Conservation (phyloP, 495 filamentous ascomycete genomes). For the Lentithecium fluviatile region DNA sequence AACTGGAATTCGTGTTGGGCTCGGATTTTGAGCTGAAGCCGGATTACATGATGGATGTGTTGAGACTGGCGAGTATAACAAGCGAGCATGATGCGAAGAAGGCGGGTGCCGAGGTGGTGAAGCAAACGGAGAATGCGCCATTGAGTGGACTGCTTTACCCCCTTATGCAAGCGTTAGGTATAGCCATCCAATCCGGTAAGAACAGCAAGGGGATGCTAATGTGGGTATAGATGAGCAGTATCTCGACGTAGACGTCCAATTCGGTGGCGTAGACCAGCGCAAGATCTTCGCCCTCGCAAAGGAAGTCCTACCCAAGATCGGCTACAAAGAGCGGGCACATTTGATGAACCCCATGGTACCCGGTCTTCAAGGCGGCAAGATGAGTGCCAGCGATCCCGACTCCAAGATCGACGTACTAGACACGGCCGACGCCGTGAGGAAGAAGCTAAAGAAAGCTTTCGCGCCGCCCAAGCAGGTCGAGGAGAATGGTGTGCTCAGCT, state of each 20-base stretch:
- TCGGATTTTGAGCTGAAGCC: conserved; percentile 71
- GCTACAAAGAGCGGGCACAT: conserved; percentile 75
- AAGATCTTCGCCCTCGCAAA: conserved; percentile 85
- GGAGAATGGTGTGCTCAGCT: conserved; percentile 78
- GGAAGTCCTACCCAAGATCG: conserved; percentile 69
- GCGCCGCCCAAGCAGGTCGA: conserved; percentile 73
- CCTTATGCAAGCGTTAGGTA: conserved; percentile 71
- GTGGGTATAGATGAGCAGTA: conserved; percentile 70
- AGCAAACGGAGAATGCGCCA: conserved; percentile 74
- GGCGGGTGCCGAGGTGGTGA: conserved; percentile 89
- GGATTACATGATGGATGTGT: conserved; percentile 76
- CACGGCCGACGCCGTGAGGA: conserved; percentile 62
- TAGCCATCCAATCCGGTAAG: no score
- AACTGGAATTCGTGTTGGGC: conserved; percentile 80
- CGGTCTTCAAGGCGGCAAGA: conserved; percentile 76
- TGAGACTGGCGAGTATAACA: conserved; percentile 45
- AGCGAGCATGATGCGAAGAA: conserved; percentile 68
- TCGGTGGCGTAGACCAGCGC: conserved; percentile 77
- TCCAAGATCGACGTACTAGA: conserved; percentile 94
- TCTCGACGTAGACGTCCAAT: conserved; percentile 78
- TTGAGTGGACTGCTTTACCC: conserved; percentile 83
- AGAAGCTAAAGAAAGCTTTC: conserved; percentile 81
- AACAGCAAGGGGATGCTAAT: no score
- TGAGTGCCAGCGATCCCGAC: conserved; percentile 59
- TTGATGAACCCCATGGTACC: conserved; percentile 90